A percentile compares a stretch with the other conserved stretches of the same genome.
phyloP scores from a whole-genome alignment of 2,329 filamentous ascomycete species.

The Phyllosticta paracitricarpa region DNA sequence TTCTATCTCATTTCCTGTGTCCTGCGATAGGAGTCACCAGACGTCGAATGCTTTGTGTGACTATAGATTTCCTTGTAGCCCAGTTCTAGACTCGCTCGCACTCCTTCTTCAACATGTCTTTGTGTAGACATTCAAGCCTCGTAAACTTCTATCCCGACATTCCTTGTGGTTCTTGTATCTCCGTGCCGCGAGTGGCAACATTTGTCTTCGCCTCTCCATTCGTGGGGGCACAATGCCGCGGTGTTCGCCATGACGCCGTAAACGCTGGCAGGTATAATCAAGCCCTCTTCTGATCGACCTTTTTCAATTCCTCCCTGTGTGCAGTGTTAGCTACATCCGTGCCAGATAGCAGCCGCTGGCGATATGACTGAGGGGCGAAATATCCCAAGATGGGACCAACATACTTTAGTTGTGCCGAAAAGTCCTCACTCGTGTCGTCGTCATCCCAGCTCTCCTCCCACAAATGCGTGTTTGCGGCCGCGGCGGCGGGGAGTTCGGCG shows the following conservation, averaged over 20 bases:
- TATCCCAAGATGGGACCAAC: constrained; percentile 24
- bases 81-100: no score
- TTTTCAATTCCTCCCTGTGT: constrained; percentile 79
- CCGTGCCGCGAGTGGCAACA: background rate
- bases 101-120: no score
- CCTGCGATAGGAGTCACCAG: no score
- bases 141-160: no score
- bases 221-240: background rate
- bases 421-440: constrained; percentile 93
- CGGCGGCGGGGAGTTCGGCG: constrained; percentile 65
- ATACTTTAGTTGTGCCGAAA: constrained; percentile 87
- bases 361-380: background rate
- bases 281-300: constrained; percentile 47
- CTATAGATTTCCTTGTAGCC: no score
- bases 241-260: background rate
- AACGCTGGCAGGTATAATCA: background rate
- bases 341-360: background rate
- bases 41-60: no score
- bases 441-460: constrained; percentile 99
- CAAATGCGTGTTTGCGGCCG: constrained; percentile 56
- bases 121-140: no score
- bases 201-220: background rate
- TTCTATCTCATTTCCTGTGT: no score
- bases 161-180: no score
- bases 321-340: background rate